A percentile compares a stretch with the other conserved stretches of the same genome.
Conservation (phyloP, 2,329 filamentous ascomycete species). For the Trichothecium roseum region DNA sequence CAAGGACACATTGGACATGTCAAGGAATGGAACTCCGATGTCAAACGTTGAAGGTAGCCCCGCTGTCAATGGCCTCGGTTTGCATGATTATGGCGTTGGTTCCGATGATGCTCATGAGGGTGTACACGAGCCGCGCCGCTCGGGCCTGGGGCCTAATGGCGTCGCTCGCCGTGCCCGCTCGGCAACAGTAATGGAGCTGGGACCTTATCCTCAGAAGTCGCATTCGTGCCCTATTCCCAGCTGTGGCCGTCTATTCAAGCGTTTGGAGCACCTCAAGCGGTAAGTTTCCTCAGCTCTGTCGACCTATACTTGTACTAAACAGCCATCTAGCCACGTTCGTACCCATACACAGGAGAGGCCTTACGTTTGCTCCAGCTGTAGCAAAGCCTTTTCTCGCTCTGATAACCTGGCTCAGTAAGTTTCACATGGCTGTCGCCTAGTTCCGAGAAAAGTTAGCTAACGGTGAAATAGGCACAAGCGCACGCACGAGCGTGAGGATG, state of each 20-base stretch:
- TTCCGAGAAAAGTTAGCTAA: neutral
- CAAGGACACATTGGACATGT: conserved; percentile 72
- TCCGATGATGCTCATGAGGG: conserved; percentile 52
- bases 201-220: conserved; percentile 93
- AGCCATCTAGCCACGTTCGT: conserved; percentile 76
- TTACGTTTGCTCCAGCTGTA: conserved; percentile 95
- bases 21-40: conserved; percentile 82
- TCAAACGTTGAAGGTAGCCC: conserved; percentile 77
- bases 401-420: conserved; percentile 97
- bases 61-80: conserved; percentile 57
- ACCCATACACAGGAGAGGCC: conserved; percentile 99
- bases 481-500: conserved; percentile 55
- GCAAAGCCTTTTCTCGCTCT: conserved; percentile 96
- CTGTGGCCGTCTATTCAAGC: conserved; percentile 95
- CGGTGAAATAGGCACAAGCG: conserved; percentile 62
- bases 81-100: conserved; percentile 59
- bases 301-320: conserved; percentile 12
- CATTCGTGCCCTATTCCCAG: conserved; percentile 99
- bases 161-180: conserved; percentile 85
- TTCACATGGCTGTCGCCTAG: neutral
- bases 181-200: conserved; percentile 92
- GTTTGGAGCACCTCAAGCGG: conserved; percentile 98
- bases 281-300: conserved; percentile 39
- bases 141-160: conserved; percentile 61
- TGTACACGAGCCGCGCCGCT: conserved; percentile 34